Conservation (phyloP, 2,329 filamentous ascomycete species). For the Phialemonium atrogriseum region DNA sequence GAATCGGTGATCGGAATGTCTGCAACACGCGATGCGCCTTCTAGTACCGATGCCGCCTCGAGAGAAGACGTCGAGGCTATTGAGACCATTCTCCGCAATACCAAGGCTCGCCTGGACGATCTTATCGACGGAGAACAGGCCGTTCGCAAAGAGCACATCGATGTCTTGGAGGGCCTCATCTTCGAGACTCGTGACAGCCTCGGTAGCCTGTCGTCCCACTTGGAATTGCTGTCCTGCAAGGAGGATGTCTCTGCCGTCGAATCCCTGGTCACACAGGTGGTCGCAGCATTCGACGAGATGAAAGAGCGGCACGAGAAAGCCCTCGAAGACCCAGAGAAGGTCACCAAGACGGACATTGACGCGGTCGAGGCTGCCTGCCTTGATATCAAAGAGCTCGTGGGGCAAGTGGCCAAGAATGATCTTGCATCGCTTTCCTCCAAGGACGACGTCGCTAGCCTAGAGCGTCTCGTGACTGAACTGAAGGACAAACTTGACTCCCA, state of each 20-base stretch:
- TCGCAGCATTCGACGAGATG: conserved; percentile 66
- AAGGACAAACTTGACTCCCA: conserved; percentile 57
- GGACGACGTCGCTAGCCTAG: conserved; percentile 65
- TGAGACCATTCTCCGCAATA: conserved; percentile 82
- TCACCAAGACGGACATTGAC: conserved; percentile 76
- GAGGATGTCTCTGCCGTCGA: conserved; percentile 73
- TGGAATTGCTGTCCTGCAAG: conserved; percentile 66
- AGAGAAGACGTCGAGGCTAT: conserved; percentile 87
- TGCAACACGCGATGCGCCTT: conserved; percentile 3
- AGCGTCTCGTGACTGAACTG: conserved; percentile 59
- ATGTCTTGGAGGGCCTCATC: conserved; percentile 57
- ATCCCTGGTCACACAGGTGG: conserved; percentile 69
- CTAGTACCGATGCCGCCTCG: conserved; percentile 44
- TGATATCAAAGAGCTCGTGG: conserved; percentile 75
- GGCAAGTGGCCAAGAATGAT: conserved; percentile 64
- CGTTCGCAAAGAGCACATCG: conserved; percentile 57
- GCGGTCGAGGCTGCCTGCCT: conserved; percentile 71
- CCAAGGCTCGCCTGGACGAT: conserved; percentile 81
- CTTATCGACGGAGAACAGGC: conserved; percentile 63
- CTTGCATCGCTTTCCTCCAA: conserved; percentile 65
- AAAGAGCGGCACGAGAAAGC: conserved; percentile 48
- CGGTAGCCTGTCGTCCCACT: conserved; percentile 53
- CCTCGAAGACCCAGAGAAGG: conserved; percentile 50
- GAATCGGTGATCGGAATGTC: conserved; percentile 1
- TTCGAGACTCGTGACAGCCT: conserved; percentile 70